Conservation (phyloP, 116 monocot species). For the Dioscorea cayenensis region DNA sequence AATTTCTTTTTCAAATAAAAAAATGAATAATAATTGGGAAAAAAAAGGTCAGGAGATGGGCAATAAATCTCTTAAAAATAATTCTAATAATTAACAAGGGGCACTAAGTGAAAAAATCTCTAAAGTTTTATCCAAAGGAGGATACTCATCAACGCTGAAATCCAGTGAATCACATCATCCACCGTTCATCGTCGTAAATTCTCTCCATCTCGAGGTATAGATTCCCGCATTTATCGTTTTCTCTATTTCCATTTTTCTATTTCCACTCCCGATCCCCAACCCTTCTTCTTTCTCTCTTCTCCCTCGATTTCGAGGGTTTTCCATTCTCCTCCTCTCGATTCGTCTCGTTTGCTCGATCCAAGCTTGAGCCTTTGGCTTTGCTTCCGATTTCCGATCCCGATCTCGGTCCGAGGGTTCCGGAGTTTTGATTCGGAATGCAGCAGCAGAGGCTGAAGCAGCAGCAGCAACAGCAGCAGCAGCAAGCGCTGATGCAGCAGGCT, state of each 20-base stretch:
- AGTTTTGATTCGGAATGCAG: slow-evolving; percentile 4
- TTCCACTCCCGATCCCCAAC: not conserved
- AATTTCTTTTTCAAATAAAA: no score
- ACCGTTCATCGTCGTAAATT: no score
- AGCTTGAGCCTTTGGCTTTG: not conserved
- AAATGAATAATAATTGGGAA: no score
- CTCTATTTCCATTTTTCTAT: not conserved
- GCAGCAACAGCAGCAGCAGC: slow-evolving; percentile 33
- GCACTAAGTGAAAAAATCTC: no score
- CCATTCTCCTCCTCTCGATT: slow-evolving; percentile 2
- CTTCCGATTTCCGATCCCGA: not conserved
- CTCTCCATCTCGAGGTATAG: no score
- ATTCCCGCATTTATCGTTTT: not conserved
- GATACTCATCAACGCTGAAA: no score
- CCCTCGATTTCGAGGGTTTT: slow-evolving; percentile 5
- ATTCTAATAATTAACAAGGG: no score
- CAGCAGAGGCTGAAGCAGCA: slow-evolving; percentile 28
- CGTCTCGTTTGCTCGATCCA: slow-evolving; percentile 5
- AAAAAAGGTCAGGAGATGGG: no score
- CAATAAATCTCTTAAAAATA: no score
- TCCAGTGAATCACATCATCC: no score
- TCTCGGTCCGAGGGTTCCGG: not conserved
- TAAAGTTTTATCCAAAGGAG: no score
- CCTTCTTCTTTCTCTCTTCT: no score
- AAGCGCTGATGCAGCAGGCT: slow-evolving; percentile 38